Conservation (phyloP, 768 basidiomycete genomes). For the Lentinus brumalis region DNA sequence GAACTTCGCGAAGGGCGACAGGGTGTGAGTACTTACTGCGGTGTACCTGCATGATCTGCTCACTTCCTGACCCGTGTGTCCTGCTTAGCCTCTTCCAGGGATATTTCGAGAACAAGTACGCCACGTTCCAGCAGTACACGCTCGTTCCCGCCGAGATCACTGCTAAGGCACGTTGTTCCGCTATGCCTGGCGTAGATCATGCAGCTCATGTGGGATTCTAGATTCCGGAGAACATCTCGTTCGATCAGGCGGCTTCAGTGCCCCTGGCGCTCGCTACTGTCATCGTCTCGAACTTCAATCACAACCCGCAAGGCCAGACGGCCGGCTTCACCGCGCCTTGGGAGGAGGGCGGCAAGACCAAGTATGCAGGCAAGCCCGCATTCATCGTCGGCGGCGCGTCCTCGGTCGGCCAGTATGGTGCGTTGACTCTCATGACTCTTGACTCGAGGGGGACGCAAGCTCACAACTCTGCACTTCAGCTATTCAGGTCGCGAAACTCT, state of each 20-base stretch:
- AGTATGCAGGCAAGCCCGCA: conserved; percentile 21
- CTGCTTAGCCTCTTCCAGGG: conserved; percentile 7
- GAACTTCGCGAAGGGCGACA: conserved; percentile 40
- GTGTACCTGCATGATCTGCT: not conserved
- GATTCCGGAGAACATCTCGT: conserved; percentile 13
- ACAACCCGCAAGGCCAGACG: not conserved
- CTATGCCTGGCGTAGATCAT: conserved; percentile 5
- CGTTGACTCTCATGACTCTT: not conserved
- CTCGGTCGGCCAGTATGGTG: conserved; percentile 25
- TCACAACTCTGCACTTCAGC: conserved; percentile 3
- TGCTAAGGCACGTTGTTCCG: conserved; percentile 26
- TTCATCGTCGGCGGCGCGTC: conserved; percentile 25
- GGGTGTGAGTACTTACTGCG: conserved; percentile 29
- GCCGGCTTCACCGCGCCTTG: conserved; percentile 18
- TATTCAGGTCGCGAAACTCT: conserved; percentile 26
- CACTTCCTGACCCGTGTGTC: not conserved
- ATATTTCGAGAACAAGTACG: conserved; percentile 1
- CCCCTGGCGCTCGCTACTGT: conserved; percentile 8
- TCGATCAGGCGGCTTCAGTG: conserved; percentile 15
- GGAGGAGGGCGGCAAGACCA: conserved; percentile 15
- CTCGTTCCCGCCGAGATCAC: conserved; percentile 22
- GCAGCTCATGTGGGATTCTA: conserved; percentile 22
- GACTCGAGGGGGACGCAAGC: not conserved
- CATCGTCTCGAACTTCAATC: conserved; percentile 28
- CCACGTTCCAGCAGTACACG: conserved; percentile 26